Conservation (phyloP, 73 alveolate genomes). For the Paramecium bursaria region DNA sequence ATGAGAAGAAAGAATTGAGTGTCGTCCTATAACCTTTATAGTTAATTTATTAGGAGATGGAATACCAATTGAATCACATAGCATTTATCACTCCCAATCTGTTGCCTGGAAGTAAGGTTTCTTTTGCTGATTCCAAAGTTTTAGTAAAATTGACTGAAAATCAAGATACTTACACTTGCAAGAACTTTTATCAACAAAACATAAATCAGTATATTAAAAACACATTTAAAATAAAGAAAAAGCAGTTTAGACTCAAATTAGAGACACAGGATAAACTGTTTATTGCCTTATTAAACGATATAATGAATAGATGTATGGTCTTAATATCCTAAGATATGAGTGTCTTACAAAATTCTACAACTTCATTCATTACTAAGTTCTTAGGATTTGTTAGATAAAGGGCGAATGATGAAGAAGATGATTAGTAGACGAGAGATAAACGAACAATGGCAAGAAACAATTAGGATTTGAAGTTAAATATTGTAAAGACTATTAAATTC, state of each 20-base stretch:
- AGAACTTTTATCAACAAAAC: neutral
- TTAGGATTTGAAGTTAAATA: neutral
- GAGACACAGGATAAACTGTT: slow-evolving; percentile 15
- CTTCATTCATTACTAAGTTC: slow-evolving; percentile 26
- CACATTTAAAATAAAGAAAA: slow-evolving; percentile 17
- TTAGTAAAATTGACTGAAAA: slow-evolving; percentile 25
- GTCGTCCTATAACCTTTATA: neutral
- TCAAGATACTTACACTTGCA: slow-evolving; percentile 2
- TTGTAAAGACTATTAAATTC: slow-evolving; percentile 11
- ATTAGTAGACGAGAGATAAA: neutral
- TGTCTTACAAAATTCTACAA: neutral
- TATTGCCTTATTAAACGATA: slow-evolving; percentile 24
- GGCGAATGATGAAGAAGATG: slow-evolving; percentile 40
- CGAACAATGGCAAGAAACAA: neutral
- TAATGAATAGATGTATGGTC: slow-evolving; percentile 2
- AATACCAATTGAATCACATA: neutral
- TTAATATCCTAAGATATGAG: neutral
- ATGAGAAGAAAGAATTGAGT: neutral
- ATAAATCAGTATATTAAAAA: neutral
- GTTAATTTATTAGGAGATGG: neutral
- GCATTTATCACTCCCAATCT: slow-evolving; percentile 44
- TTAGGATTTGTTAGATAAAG: slow-evolving; percentile 2
- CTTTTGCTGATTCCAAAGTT: slow-evolving; percentile 20
- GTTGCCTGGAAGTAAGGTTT: slow-evolving; percentile 7
- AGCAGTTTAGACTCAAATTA: slow-evolving; percentile 19